Evolutionary conservation across 164 flowering plant genomes (phyloP), one percentile per base, ranked within the genome.

Genomic region (Umbellularia californica): DNA sequence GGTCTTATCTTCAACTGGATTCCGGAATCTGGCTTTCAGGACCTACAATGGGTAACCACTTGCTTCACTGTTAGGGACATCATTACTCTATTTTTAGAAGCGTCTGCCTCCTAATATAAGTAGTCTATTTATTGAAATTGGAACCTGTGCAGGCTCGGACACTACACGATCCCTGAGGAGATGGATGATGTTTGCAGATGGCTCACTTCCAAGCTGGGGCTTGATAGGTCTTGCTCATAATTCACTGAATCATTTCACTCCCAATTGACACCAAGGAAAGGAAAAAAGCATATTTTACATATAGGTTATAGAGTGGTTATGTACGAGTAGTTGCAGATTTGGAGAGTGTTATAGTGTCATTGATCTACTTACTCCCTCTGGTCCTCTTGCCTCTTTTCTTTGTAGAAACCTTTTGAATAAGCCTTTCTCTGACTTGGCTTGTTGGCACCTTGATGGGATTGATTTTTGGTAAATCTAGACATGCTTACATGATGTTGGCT

Each of bases 171-270:
- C 52, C 97, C 98, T 2, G 89, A 82, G 75, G 99, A 93, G 79
- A 92, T 90, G 97, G 91, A 93, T 19, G 99, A 93, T 69, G 91
- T 95, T 50, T 83, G 94, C 87, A 84, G 78, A 62, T 95, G 98
- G 96, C 87, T 93, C 65, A 81, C 80, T 24, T 75, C 85, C 27
- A 85, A 88, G 81, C 78, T 91, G 75, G 90, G 89, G 65, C 94
- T 93, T 24, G 94, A 88, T 30, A 88, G 86, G 13, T 85, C 81
- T 1, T 83, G 83, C 50, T 76, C 77, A 52, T 81, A 72, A 78
- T 33, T 41, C 52, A 58, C 68, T 24, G 24, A 67, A 55, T 55
- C 20, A 15, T 55, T 55, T 55, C 13, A 41, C 47, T 41, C 47
- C 47, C 10, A 41, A 41, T 41, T 41, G 47, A 41, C 47, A 41